These are phyloP conservation scores for Arachnopeziza araneosa DNA, from an alignment of 2,329 filamentous ascomycete species.

Conservation along the genomic window DNA sequence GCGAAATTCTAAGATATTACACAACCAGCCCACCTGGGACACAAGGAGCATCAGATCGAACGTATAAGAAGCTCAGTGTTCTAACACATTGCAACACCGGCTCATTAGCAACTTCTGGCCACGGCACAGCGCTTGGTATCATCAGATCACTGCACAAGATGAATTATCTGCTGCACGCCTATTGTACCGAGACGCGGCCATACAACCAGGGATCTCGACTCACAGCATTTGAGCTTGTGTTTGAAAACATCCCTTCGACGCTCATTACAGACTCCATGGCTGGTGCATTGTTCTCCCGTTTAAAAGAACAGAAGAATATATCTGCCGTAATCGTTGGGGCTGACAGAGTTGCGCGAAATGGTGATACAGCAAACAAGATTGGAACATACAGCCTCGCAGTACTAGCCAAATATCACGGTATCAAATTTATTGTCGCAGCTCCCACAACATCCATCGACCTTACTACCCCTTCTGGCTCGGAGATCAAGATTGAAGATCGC, in stretches of 20 bases:
- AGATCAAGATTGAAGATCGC: constrained; percentile 89
- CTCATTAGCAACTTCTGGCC: constrained; percentile 93
- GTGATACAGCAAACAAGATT: constrained; percentile 98
- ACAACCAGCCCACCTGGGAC: constrained; percentile 34
- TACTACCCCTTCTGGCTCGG: constrained; percentile 66
- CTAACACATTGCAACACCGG: constrained; percentile 97
- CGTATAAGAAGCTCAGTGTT: constrained; percentile 61
- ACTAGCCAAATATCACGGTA: constrained; percentile 78
- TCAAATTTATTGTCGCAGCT: constrained; percentile 93
- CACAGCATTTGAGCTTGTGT: constrained; percentile 94
- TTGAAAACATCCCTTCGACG: constrained; percentile 85
- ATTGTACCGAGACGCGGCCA: constrained; percentile 92
- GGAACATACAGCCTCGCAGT: constrained; percentile 91
- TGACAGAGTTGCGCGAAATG: constrained; percentile 91
- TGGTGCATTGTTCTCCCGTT: constrained; percentile 67
- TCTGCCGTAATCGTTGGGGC: constrained; percentile 89
- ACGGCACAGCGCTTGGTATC: constrained; percentile 91
- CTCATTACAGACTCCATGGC: constrained; percentile 97
- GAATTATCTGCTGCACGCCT: constrained; percentile 70
- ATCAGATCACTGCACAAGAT: constrained; percentile 73
- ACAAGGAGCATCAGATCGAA: constrained; percentile 38
- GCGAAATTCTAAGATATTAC: constrained; percentile 26
- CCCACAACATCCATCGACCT: constrained; percentile 93
- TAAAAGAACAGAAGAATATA: constrained; percentile 61
- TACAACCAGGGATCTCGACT: constrained; percentile 97